Conservation (phyloP, 2,329 filamentous ascomycete species). For the Juglanconis sp. region DNA sequence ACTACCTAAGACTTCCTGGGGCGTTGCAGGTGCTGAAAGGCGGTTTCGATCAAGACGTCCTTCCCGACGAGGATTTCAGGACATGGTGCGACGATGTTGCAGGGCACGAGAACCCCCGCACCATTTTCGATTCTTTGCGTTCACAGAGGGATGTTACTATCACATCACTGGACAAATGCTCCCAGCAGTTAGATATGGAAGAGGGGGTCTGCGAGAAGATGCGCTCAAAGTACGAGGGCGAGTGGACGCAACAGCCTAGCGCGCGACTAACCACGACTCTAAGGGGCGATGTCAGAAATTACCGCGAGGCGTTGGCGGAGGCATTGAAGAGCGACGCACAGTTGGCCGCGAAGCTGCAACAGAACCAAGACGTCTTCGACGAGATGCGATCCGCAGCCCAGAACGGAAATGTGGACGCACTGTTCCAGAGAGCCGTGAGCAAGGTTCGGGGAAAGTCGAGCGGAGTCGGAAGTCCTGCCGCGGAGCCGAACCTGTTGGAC, state of each 20-base stretch:
- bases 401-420: conserved; percentile 77
- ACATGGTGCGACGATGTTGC: conserved; percentile 93
- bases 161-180: conserved; percentile 70
- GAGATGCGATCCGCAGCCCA: conserved; percentile 92
- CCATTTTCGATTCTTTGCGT: conserved; percentile 75
- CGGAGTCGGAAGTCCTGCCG: conserved; percentile 58
- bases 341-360: conserved; percentile 76
- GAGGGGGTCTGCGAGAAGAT: conserved; percentile 99
- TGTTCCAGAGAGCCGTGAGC: conserved; percentile 84
- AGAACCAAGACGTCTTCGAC: conserved; percentile 85
- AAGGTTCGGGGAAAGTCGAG: conserved; percentile 68
- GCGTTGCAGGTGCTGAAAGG: conserved; percentile 90
- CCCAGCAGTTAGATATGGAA: conserved; percentile 91
- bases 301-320: conserved; percentile 85
- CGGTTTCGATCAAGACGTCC: conserved; percentile 83
- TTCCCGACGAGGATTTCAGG: conserved; percentile 86
- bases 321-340: conserved; percentile 83
- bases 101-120: conserved; percentile 74
- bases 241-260: conserved; percentile 97
- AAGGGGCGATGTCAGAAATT: conserved; percentile 80
- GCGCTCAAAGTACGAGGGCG: conserved; percentile 91
- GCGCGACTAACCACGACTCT: conserved; percentile 84
- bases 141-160: conserved; percentile 75
- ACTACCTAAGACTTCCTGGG: conserved; percentile 86
- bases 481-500: conserved; percentile 73